Conservation (phyloP, 2,329 filamentous ascomycete species). For the Teratosphaeria pseudoeucalypti region DNA sequence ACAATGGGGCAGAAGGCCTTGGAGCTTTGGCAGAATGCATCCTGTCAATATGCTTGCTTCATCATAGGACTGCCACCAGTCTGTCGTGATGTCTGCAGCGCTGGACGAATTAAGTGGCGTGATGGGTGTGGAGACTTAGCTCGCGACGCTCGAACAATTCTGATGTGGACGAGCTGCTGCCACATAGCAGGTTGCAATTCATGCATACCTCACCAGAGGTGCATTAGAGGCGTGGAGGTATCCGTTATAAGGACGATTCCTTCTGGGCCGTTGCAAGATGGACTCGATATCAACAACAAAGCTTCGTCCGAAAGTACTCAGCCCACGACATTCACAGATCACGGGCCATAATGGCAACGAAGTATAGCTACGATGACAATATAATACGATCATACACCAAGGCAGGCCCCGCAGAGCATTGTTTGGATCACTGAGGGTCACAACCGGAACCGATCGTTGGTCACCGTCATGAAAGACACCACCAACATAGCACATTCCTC, state of each 20-base stretch:
- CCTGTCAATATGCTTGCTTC: neutral
- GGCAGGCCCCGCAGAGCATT: neutral
- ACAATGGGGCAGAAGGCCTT: neutral
- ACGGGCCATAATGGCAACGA: neutral
- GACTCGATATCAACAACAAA: neutral
- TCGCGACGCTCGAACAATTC: neutral
- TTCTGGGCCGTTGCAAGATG: neutral
- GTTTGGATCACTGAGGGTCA: neutral
- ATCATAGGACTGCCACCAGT: neutral
- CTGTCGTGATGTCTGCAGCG: neutral
- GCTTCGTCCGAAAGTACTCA: neutral
- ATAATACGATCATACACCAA: neutral
- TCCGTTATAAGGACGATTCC: neutral
- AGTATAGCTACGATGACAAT: neutral
- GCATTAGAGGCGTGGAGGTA: neutral
- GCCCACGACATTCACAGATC: neutral
- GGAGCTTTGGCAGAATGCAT: neutral
- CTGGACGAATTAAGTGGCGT: neutral
- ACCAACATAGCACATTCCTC: conserved; percentile 10
- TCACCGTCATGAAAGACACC: conserved; percentile 6
- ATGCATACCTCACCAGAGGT: neutral
- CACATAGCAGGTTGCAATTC: neutral
- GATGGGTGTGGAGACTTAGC: neutral
- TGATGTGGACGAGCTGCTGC: neutral
- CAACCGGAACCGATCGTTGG: conserved; percentile 1